These are phyloP conservation scores for Croton laevigatus DNA, from an alignment of 441 rosid genomes.

Conservation along the genomic window DNA sequence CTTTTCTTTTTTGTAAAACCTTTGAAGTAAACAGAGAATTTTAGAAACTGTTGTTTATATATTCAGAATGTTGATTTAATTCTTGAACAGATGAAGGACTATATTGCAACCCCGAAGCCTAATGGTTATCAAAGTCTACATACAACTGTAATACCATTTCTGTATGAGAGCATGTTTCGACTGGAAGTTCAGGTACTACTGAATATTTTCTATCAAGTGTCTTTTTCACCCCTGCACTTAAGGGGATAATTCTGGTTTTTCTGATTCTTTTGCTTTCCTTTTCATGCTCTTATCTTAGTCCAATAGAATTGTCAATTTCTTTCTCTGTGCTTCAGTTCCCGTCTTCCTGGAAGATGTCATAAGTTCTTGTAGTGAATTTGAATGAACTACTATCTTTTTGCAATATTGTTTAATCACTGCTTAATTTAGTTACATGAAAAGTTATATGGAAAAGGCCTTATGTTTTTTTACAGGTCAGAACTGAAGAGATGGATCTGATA, in stretches of 20 bases:
- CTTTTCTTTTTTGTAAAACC: slow-evolving; percentile 18
- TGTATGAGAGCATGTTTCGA: slow-evolving; percentile 95
- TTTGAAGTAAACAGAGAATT: slow-evolving; percentile 10
- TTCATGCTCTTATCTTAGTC: neutral
- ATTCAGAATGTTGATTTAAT: slow-evolving; percentile 21
- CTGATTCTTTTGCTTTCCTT: slow-evolving; percentile 1
- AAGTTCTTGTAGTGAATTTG: neutral
- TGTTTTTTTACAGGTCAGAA: slow-evolving; percentile 66
- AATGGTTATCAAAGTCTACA: slow-evolving; percentile 99
- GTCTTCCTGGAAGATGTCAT: slow-evolving; percentile 1
- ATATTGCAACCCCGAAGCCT: slow-evolving; percentile 98
- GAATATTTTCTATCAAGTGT: slow-evolving; percentile 6
- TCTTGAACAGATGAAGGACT: slow-evolving; percentile 81
- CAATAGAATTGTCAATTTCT: neutral
- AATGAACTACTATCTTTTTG: neutral
- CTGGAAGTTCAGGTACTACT: slow-evolving; percentile 90
- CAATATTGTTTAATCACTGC: neutral
- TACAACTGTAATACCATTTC: slow-evolving; percentile 92
- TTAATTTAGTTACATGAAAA: too few species aligned
- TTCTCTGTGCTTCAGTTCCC: neutral
- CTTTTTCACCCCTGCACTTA: neutral
- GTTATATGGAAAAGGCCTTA: neutral
- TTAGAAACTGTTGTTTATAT: slow-evolving; percentile 5
- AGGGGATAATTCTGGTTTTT: neutral
- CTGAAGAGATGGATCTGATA: slow-evolving; percentile 95